A percentile compares a stretch with the other conserved stretches of the same genome.
Evolutionary conservation across 768 basidiomycete species (phyloP).

Genomic region (Trametes coccinea): DNA sequence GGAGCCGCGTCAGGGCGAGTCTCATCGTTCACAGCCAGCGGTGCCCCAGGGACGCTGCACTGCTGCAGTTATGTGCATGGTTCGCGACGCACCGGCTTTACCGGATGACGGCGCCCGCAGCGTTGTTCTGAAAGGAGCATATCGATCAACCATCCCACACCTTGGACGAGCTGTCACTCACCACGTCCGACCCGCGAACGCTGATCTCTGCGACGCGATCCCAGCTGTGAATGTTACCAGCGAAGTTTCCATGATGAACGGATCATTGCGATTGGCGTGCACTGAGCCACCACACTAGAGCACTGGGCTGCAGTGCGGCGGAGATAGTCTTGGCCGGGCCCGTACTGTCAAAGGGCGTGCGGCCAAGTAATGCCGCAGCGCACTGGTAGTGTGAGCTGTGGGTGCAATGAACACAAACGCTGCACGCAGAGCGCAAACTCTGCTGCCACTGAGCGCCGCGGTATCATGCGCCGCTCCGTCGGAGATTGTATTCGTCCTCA

Average conservation of each 20-base stretch:
- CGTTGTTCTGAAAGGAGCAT: conserved; percentile 1
- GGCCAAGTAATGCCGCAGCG: too few relatives aligned
- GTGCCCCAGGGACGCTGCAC: background rate
- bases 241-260: background rate
- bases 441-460: background rate
- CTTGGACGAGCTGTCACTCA: background rate
- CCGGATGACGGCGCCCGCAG: background rate
- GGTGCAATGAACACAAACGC: too few relatives aligned
- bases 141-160: background rate
- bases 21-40: background rate
- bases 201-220: background rate
- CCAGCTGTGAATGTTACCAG: background rate
- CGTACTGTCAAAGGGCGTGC: background rate
- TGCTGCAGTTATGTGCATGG: background rate
- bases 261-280: background rate
- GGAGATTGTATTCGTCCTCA: background rate
- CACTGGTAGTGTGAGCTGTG: too few relatives aligned
- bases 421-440: too few relatives aligned
- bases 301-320: background rate
- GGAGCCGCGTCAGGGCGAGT: background rate
- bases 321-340: conserved; percentile 4
- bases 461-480: background rate
- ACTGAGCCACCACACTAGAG: background rate
- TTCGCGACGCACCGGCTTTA: background rate
- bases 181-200: background rate